A percentile compares a stretch with the other conserved stretches of the same genome.
Evolutionary conservation across 2,329 filamentous ascomycete genomes (phyloP).

Genomic region (Penicillium corylophilum): DNA sequence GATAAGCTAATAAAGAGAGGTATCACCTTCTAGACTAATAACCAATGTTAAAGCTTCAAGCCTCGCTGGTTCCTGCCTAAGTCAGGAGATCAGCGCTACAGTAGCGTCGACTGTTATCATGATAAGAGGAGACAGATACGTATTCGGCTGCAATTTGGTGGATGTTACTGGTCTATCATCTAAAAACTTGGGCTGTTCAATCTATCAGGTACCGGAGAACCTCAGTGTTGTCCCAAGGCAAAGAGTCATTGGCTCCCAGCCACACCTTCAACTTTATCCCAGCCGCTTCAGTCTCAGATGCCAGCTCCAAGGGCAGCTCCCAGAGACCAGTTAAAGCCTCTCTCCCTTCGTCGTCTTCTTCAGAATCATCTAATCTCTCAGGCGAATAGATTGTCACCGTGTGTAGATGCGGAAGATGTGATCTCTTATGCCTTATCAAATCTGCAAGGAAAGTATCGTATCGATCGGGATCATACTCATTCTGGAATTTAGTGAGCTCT

Average conservation of each 20-base stretch:
- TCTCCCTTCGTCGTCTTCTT: not conserved
- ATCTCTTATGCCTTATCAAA: slow-evolving; percentile 8
- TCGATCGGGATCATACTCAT: not conserved
- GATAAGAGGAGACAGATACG: no score
- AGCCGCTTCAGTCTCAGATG: slow-evolving; percentile 1
- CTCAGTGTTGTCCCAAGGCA: no score
- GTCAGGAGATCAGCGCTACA: no score
- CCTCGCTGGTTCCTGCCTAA: no score
- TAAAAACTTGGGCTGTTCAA: no score
- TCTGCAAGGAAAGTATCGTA: slow-evolving; percentile 1
- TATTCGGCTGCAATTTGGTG: no score
- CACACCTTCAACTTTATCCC: slow-evolving; percentile 4
- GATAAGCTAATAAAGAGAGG: no score
- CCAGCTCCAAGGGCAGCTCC: slow-evolving; percentile 1
- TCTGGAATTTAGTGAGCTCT: not conserved
- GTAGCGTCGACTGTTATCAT: no score
- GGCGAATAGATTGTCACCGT: slow-evolving; percentile 3
- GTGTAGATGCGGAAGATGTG: slow-evolving; percentile 1
- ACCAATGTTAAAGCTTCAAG: no score
- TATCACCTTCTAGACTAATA: no score
- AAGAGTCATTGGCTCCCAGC: not conserved
- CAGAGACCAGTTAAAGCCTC: not conserved
- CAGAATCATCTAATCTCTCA: not conserved
- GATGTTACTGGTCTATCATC: no score
- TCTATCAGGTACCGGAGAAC: no score